These are phyloP conservation scores for Vigna trinervia DNA, from an alignment of 306 rosid genomes.

Conservation along the genomic window DNA sequence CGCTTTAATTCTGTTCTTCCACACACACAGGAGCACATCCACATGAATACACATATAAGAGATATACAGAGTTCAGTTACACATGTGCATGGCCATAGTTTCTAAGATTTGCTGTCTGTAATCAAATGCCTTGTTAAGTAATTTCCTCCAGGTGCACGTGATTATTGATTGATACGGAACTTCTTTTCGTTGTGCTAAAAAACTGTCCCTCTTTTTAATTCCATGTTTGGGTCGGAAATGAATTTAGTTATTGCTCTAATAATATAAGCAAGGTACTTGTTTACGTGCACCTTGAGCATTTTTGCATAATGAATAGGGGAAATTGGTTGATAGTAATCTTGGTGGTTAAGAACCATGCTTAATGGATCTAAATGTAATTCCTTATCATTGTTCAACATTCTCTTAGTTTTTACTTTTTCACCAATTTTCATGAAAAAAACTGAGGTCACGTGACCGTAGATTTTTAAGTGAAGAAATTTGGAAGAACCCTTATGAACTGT, in stretches of 20 bases:
- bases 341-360: conserved; percentile 10
- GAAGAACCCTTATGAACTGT: too few species aligned
- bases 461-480: too few species aligned
- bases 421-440: too few species aligned
- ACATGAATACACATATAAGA: conserved; percentile 2
- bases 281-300: conserved; percentile 22
- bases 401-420: too few species aligned
- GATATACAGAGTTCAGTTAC: conserved; percentile 12
- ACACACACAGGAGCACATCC: not conserved
- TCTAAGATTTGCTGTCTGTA: conserved; percentile 21
- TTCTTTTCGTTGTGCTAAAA: not conserved
- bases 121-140: not conserved
- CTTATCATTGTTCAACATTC: too few species aligned
- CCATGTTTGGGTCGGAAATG: conserved; percentile 5
- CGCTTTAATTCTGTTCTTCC: not conserved
- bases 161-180: not conserved
- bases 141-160: conserved; percentile 11
- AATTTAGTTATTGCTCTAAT: conserved; percentile 14
- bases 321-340: not conserved
- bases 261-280: conserved; percentile 18
- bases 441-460: too few species aligned
- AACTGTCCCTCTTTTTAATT: not conserved
- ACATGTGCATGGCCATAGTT: conserved; percentile 6
- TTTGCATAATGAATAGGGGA: conserved; percentile 12
- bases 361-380: too few species aligned